Evolutionary conservation across 2,329 filamentous ascomycete species (phyloP).

Genomic region (Colletotrichum musae): DNA sequence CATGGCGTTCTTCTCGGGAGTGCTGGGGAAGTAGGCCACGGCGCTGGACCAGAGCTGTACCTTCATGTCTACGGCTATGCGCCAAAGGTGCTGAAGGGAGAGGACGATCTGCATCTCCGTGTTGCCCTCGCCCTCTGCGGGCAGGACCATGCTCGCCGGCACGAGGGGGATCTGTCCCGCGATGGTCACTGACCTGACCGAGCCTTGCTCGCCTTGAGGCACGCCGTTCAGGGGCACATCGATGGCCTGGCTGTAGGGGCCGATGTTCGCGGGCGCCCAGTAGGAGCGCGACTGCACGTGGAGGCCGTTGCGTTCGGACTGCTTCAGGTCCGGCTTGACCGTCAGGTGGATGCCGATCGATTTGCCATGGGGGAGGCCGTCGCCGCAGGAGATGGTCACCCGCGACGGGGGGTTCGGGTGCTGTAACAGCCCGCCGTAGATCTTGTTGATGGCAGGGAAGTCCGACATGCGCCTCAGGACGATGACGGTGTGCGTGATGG

Average conservation of each 20-base stretch:
- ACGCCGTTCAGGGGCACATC: slow-evolving; percentile 57
- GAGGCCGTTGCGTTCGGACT: slow-evolving; percentile 69
- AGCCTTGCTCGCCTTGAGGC: slow-evolving; percentile 32
- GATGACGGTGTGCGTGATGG: slow-evolving; percentile 73
- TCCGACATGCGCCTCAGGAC: slow-evolving; percentile 84
- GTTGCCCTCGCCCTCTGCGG: slow-evolving; percentile 52
- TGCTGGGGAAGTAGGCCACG: slow-evolving; percentile 78
- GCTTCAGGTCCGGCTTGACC: slow-evolving; percentile 50
- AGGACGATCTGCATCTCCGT: slow-evolving; percentile 76
- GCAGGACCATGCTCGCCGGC: slow-evolving; percentile 81
- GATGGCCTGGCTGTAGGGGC: slow-evolving; percentile 94
- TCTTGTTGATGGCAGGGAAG: slow-evolving; percentile 81
- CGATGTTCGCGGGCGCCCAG: slow-evolving; percentile 98
- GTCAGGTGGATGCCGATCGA: slow-evolving; percentile 73
- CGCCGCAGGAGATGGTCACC: slow-evolving; percentile 85
- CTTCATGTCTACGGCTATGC: slow-evolving; percentile 80
- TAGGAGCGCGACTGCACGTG: slow-evolving; percentile 96
- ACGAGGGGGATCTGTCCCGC: slow-evolving; percentile 94
- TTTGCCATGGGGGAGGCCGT: slow-evolving; percentile 71
- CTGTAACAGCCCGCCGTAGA: slow-evolving; percentile 83
- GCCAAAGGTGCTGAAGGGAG: slow-evolving; percentile 90
- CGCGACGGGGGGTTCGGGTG: slow-evolving; percentile 87
- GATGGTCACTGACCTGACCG: slow-evolving; percentile 69
- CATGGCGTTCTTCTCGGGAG: slow-evolving; percentile 47
- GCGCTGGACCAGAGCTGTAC: slow-evolving; percentile 83